Base-by-base conservation (phyloP, 805 yeast species). In the Suhomyces tanzawaensis region DNA sequence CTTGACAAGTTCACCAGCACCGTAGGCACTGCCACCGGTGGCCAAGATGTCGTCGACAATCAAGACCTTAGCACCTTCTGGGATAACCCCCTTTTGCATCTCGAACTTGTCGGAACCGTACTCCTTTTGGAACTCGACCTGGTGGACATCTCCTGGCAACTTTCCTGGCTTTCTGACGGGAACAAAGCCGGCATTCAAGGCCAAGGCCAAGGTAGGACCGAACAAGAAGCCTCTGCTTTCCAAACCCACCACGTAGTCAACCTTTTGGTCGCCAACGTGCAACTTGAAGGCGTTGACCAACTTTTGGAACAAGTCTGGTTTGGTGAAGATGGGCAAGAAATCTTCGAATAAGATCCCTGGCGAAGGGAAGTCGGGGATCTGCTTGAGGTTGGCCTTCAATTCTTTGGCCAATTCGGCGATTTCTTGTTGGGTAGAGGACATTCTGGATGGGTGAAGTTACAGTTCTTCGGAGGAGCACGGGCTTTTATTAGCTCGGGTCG, bases 201-300 rank as follows among this genome's bases (percentile, higher is more conserved):
- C 91, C 47, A 93, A 74, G 7, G 99, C 99, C 51, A 93, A 73
- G 24, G 98, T 71, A 31, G 99, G 99, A 11, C 98, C 99, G 55
- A 93, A 91, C 41, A 93, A 72, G 62, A 93, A 93, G 3, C 99
- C 99, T 65, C 99, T 82, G 34, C 97, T 85, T 65, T 93, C 99
- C 49, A 93, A 76, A 32, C 98, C 99, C 35, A 93, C 88, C 44
- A 93, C 74, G 58, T 84, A 91, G 58, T 93, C 97, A 46, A 95
- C 79, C 48, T 81, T 77, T 45, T 71, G 69, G 46, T 69, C 69
- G 42, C 80, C 78, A 41, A 93, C 58, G 57, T 88, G 95, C 39
- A 77, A 56, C 63, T 82, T 78, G 69, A 91, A 85, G 13, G 95
- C 95, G 48, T 76, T 78, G 32, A 93, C 70, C 41, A 93, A 72